Conservation (phyloP, 208 protist species). For the Phytomonas francai region DNA sequence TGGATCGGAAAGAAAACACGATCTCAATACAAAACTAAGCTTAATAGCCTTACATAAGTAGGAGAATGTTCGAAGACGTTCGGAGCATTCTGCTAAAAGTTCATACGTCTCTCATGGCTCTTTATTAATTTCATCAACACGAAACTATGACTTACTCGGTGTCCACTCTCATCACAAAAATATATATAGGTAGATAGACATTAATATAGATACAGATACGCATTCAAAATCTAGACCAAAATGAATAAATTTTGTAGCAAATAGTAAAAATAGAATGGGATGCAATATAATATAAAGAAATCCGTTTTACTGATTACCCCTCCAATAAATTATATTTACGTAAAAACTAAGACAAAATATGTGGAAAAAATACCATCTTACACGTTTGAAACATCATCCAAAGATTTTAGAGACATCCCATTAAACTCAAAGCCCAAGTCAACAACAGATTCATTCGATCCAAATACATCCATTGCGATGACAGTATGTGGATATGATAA, state of each 20-base stretch:
- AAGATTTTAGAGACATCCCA: not conserved
- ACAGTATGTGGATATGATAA: not conserved
- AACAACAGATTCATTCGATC: not conserved
- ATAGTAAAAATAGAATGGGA: not conserved
- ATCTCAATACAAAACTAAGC: not conserved
- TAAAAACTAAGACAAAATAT: not conserved
- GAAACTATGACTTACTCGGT: not conserved
- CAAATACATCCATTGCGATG: not conserved
- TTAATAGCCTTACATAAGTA: not conserved
- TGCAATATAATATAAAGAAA: conserved; percentile 11
- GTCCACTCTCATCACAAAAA: not conserved
- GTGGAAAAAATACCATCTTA: conserved; percentile 11
- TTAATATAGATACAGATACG: not conserved
- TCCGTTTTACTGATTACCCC: not conserved
- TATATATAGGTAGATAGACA: conserved; percentile 1
- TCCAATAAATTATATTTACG: not conserved
- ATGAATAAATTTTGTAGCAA: not conserved
- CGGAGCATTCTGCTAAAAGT: not conserved
- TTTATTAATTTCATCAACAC: not conserved
- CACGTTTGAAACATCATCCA: not conserved
- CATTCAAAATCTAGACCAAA: conserved; percentile 9
- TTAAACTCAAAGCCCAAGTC: conserved; percentile 5
- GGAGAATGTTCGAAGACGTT: not conserved
- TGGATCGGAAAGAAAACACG: not conserved
- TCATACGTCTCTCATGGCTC: not conserved